Evolutionary conservation across 305 asterid genomes (phyloP).

Genomic region (Fraxinus angustifolia): DNA sequence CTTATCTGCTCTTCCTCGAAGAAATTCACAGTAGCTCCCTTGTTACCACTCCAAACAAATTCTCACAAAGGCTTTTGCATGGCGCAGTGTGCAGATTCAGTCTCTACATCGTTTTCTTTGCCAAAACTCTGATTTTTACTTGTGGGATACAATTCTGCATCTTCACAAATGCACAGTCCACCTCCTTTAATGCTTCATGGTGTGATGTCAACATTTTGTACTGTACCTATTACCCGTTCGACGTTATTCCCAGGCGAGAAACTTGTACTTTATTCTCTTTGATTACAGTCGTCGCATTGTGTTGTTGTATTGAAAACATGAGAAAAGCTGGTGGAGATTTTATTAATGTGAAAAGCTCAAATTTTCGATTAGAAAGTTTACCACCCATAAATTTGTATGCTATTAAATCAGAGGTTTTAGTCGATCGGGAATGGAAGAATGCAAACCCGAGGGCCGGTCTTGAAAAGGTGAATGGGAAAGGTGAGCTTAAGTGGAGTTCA

Average conservation of each 20-base stretch:
- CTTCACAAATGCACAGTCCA: slow-evolving; percentile 33
- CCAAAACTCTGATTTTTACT: not conserved
- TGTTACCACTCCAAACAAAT: not conserved
- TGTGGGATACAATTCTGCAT: slow-evolving; percentile 40
- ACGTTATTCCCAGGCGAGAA: slow-evolving; percentile 27
- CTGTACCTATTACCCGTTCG: slow-evolving; percentile 33
- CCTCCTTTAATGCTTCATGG: slow-evolving; percentile 26
- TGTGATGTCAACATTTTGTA: slow-evolving; percentile 24
- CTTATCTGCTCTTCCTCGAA: no score
- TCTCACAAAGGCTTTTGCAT: not conserved
- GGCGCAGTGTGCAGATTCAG: not conserved
- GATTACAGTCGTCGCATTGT: slow-evolving; percentile 11
- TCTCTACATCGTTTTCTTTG: not conserved
- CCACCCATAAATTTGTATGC: slow-evolving; percentile 16
- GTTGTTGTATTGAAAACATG: slow-evolving; percentile 28
- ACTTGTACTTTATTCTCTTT: slow-evolving; percentile 18
- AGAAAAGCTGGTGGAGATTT: slow-evolving; percentile 21
- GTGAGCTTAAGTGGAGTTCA: slow-evolving; percentile 52
- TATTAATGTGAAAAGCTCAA: slow-evolving; percentile 3
- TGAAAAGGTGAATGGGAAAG: slow-evolving; percentile 18
- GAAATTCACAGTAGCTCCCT: not conserved
- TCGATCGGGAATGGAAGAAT: slow-evolving; percentile 21
- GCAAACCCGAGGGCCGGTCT: slow-evolving; percentile 19
- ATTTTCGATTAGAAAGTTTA: slow-evolving; percentile 16
- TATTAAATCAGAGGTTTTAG: slow-evolving; percentile 27